Base-by-base conservation (phyloP, 2,329 filamentous ascomycete genomes). In the Arthrobotrys iridis region DNA sequence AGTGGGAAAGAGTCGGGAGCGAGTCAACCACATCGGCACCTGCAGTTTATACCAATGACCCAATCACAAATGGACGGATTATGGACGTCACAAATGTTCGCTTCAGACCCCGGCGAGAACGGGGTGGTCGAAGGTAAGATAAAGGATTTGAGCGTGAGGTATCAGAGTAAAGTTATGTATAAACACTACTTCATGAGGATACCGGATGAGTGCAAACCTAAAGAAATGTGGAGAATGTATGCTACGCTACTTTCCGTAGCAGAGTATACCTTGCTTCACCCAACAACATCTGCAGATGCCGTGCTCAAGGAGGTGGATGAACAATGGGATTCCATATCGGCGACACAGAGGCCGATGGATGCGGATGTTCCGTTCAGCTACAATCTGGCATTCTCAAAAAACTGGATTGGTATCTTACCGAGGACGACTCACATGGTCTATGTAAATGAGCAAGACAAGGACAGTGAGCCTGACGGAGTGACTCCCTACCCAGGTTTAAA, bases 1-100 rank as follows among this genome's bases (percentile, higher is more conserved):
- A 78, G 77, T 26, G 77, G 77, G 3, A 41, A 13, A 13, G 57
- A 68, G 10, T 77, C 74, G 4, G 78, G 78, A 3, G 78, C 78
- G 2, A 77, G 75, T 28, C 78, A 79, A 30, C 77, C 77, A 22
- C 78, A 79, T 41, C 77, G 78, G n/a, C 78, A 79, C 26, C 46
- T 78, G 8, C 78, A 79, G 35, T 70, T 79, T 40, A 40, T 78
- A 2, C 62, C 75, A 1, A 26, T 79, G n/a, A 74, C n/a, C 18
- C 10, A 20, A 10, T 1, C 13, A 20, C 55, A 76, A 26, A 43
- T 62, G 43, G 22, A 59, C 2, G 24, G 26, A 15, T 26, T 76
- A 15, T 76, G 64, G 71, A 46, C 65, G 4, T 60, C 37, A 0
- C 72, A 45, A 6, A 18, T 71, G 18, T 71, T 71, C 15, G 11